Conservation (phyloP, 495 filamentous ascomycete genomes). For the Zalerion maritima region DNA sequence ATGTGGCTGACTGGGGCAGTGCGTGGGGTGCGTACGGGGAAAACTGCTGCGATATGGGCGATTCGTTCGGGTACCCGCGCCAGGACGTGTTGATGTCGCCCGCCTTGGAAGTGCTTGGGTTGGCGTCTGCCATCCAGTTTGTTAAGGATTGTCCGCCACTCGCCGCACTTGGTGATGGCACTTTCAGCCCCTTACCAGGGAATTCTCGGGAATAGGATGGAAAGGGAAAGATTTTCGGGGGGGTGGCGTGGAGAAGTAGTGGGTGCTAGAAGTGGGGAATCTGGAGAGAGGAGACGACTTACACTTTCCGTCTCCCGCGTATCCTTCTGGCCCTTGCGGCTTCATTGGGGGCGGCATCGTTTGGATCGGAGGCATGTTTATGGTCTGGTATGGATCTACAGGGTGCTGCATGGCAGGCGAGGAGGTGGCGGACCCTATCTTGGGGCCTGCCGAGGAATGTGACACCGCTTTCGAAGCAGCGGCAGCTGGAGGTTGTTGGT, state of each 20-base stretch:
- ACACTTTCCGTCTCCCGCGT: conserved; percentile 24
- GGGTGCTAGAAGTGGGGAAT: too few relatives aligned
- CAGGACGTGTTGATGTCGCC: conserved; percentile 21
- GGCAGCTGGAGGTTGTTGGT: conserved; percentile 53
- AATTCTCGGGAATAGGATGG: conserved; percentile 1
- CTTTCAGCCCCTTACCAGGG: conserved; percentile 21
- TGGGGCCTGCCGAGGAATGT: conserved; percentile 22
- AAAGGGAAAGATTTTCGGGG: not conserved
- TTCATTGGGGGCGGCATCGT: conserved; percentile 33
- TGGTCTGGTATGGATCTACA: conserved; percentile 26
- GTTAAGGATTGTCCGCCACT: conserved; percentile 20
- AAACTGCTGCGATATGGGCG: conserved; percentile 25
- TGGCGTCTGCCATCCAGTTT: conserved; percentile 29
- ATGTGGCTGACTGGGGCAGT: conserved; percentile 22
- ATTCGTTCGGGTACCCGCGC: conserved; percentile 23
- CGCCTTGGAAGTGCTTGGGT: conserved; percentile 17
- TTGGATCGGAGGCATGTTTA: conserved; percentile 33
- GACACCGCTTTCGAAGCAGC: conserved; percentile 22
- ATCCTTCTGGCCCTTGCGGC: conserved; percentile 20
- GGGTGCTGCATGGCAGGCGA: conserved; percentile 33
- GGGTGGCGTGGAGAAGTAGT: too few relatives aligned
- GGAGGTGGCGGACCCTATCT: conserved; percentile 31
- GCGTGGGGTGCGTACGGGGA: conserved; percentile 25
- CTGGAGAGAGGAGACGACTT: too few relatives aligned
- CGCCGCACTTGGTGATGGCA: conserved; percentile 17